phyloP scores from a whole-genome alignment of 495 filamentous ascomycete genomes.

The Talaromyces borbonicus region DNA sequence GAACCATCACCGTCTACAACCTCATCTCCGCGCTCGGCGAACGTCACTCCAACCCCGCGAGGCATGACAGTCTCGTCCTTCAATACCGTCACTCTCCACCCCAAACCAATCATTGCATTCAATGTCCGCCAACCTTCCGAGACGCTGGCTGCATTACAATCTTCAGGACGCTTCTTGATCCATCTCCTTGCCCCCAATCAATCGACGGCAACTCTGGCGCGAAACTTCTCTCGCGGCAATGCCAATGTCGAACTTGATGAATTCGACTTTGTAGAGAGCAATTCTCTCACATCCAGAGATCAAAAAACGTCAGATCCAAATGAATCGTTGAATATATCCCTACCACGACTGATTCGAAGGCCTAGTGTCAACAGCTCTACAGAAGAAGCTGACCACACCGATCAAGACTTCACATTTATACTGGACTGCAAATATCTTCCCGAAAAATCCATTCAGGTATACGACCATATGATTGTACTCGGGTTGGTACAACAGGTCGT shows the following conservation, averaged over 20 bases:
- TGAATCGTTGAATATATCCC: not conserved
- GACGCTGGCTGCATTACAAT: constrained; percentile 54
- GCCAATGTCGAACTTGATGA: constrained; percentile 22
- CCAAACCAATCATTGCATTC: constrained; percentile 63
- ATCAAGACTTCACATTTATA: constrained; percentile 27
- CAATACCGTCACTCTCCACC: constrained; percentile 59
- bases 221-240: constrained; percentile 35
- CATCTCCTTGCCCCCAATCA: constrained; percentile 27
- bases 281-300: not conserved
- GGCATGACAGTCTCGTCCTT: constrained; percentile 82
- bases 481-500: constrained; percentile 23
- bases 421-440: constrained; percentile 32
- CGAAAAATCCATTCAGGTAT: constrained; percentile 25
- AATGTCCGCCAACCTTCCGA: constrained; percentile 65
- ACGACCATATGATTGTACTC: constrained; percentile 36
- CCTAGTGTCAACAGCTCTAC: not conserved
- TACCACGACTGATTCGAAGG: not conserved
- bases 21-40: too few species aligned
- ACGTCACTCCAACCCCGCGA: constrained; percentile 25
- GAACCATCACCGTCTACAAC: constrained; percentile 15
- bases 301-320: not conserved
- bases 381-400: not conserved
- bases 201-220: constrained; percentile 26
- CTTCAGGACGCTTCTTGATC: constrained; percentile 33
- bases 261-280: not conserved